phyloP scores from a whole-genome alignment of 2,329 filamentous ascomycete species.

The Teratosphaeria gauchensis region DNA sequence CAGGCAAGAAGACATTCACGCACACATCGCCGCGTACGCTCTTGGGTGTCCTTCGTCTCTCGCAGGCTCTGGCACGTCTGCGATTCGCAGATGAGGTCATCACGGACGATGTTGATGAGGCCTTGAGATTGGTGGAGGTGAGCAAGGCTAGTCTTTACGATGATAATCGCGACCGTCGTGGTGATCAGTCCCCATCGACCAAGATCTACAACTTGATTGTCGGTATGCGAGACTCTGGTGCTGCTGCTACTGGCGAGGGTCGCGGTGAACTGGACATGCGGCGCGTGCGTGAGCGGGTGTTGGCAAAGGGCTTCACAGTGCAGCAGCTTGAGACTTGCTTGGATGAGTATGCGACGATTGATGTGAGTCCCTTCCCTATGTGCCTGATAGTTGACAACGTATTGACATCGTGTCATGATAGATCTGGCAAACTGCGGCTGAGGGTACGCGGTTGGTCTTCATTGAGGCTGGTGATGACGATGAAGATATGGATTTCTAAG shows the following conservation, averaged over 20 bases:
- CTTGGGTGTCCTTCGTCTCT: constrained; percentile 82
- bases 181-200: constrained; percentile 70
- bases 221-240: constrained; percentile 74
- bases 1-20: constrained; percentile 81
- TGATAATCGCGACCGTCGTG: constrained; percentile 50
- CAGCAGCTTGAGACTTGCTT: constrained; percentile 82
- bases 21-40: constrained; percentile 92
- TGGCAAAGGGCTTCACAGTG: constrained; percentile 93
- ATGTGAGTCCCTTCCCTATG: constrained; percentile 58
- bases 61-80: constrained; percentile 84
- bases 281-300: constrained; percentile 79
- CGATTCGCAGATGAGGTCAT: constrained; percentile 79
- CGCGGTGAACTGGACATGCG: constrained; percentile 72
- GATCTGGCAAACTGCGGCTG: constrained; percentile 48
- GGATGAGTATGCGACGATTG: constrained; percentile 77
- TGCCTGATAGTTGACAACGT: not conserved
- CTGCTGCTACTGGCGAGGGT: constrained; percentile 67
- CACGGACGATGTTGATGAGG: constrained; percentile 91
- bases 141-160: constrained; percentile 83
- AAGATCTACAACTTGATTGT: constrained; percentile 95
- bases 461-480: constrained; percentile 43
- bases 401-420: constrained; percentile 26
- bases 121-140: constrained; percentile 79
- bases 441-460: constrained; percentile 45
- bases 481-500: constrained; percentile 21